Base-by-base conservation (phyloP, 257 asterid species). In the Haberlea rhodopensis region DNA sequence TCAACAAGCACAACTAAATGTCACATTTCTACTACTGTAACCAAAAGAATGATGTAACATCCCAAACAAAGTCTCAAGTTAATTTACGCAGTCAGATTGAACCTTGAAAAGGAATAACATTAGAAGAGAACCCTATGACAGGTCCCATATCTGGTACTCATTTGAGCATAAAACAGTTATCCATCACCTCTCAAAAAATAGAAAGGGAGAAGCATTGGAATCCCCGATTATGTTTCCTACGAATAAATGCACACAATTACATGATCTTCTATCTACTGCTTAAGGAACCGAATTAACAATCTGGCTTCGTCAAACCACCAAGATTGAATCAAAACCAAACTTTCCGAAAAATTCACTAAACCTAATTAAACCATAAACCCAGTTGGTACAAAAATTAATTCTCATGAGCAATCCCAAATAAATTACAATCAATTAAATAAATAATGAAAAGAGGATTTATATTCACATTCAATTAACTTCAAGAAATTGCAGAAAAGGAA, bases 391-490 rank as follows among this genome's bases (percentile, higher is more conserved):
- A n/a, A n/a, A n/a, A n/a, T n/a, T n/a, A n/a, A n/a, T n/a, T n/a
- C n/a, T 11, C 54, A 25, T 6, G 49, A 32, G 18, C 27, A 3
- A 32, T 25, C n/a, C 57, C 68, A 34, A 55, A 19, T 21, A 9
- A n/a, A 63, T 23, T 53, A 15, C 32, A n/a, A 48, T 11, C 56
- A 48, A 46, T 32, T 5, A 43, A 57, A 46, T 5, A n/a, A n/a
- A n/a, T n/a, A n/a, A n/a, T n/a, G n/a, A n/a, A 51, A 65, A 23
- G 6, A 7, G 25, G 26, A 32, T 15, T 26, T 51, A 22, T n/a
- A n/a, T n/a, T 7, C 61, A 29, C 19, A 53, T 48, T 21, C 28
- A 56, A 53, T 54, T 28, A 20, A 68, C 34, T 49, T n/a, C 52
- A 68, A 26, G 1, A 18, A 28, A 71, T 25, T n/a, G 37, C 26